Evolutionary conservation across 768 basidiomycete genomes (phyloP).

Genomic region (Tulasnella sp.): DNA sequence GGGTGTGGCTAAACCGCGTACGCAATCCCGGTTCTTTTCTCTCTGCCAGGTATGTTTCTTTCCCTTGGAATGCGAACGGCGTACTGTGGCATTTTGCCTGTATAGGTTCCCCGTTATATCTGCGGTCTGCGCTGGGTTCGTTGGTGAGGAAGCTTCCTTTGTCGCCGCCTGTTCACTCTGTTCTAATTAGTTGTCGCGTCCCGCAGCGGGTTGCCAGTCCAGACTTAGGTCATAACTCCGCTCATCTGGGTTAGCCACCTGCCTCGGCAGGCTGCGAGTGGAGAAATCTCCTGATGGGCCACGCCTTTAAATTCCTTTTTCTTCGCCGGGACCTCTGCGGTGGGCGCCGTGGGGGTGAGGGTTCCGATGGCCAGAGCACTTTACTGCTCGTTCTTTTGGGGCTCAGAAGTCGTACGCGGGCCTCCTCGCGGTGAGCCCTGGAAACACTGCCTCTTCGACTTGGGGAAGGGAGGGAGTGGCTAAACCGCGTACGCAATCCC

Average conservation of each 20-base stretch:
- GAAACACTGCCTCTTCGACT: not conserved
- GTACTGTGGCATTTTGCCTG: no score
- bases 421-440: slow-evolving; percentile 5
- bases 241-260: not conserved
- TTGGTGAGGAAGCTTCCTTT: no score
- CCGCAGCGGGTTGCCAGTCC: not conserved
- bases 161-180: no score
- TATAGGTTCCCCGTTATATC: no score
- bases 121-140: no score
- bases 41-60: no score
- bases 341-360: not conserved
- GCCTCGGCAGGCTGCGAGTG: not conserved
- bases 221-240: not conserved
- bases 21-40: no score
- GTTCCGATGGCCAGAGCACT: slow-evolving; percentile 3
- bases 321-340: not conserved
- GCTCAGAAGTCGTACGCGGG: slow-evolving; percentile 1
- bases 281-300: not conserved
- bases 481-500: not conserved
- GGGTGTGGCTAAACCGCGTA: not conserved
- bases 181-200: no score
- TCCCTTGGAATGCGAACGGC: no score
- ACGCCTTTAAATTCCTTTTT: not conserved
- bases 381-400: not conserved
- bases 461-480: not conserved